Base-by-base conservation (phyloP, 345 rosid species). In the Moricandia arvensis region DNA sequence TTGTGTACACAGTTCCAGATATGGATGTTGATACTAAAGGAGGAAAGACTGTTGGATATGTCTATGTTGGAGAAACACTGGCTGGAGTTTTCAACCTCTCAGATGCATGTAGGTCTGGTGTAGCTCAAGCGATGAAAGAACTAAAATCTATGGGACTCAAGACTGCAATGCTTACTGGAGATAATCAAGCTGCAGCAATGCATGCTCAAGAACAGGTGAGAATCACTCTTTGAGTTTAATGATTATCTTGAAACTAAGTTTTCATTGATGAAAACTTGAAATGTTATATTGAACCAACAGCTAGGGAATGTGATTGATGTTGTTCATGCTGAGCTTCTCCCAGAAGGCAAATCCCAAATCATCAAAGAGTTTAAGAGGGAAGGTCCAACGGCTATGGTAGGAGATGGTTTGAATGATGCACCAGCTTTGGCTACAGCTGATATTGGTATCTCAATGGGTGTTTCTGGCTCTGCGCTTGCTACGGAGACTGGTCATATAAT, bases 341-440 rank as follows among this genome's bases (percentile, higher is more conserved):
- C 99, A 0, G 88, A 90, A 78, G 96, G 85, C 37, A 95, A 95
- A 78, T 86, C 81, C 0, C 78, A 73, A 71, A 86, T 90, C 33
- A 79, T 95, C 49, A 15, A 73, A 47, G 80, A 49, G 29, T 88
- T 86, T 13, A 79, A 88, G 81, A 69, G 62, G 38, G 76, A 75
- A 47, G 98, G 97, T 6, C 63, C 80, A 77, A 88, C 93, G 0
- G 89, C 82, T 3, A 95, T 92, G 99, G 82, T 90, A 17, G 99
- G 98, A 62, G 98, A 95, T 70, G 99, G 97, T 1, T 18, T 95
- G 8, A 95, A 95, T 13, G 99, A 95, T 72, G 96, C 99, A 7
- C 99, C 97, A 3, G 97, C 99, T 27, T 82, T 95, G 68, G 98
- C 97, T n/a, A 83, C 86, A 12, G 93, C 98, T 0, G 90, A 92